Evolutionary conservation across 768 basidiomycete genomes (phyloP).

Genomic region (Cantharellus cinnabarinus): DNA sequence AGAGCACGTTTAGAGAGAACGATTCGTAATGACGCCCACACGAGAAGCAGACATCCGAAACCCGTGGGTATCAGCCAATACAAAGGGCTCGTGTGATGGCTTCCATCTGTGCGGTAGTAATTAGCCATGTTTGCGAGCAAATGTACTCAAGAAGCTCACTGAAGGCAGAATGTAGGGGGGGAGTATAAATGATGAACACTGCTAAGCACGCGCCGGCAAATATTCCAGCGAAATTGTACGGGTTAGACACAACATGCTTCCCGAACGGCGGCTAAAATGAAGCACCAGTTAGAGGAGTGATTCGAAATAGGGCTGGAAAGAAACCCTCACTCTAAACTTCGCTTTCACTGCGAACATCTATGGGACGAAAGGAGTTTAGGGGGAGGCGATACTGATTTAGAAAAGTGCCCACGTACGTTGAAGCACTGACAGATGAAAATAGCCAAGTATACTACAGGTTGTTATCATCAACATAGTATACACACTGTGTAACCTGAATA

Average conservation of each 20-base stretch:
- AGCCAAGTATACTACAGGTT: slow-evolving; percentile 29
- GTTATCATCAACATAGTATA: too few relatives aligned
- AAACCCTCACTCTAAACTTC: slow-evolving; percentile 17
- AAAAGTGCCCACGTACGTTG: slow-evolving; percentile 24
- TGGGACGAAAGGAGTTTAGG: not conserved
- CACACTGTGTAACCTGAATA: too few relatives aligned
- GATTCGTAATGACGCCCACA: slow-evolving; percentile 39
- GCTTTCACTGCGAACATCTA: slow-evolving; percentile 51
- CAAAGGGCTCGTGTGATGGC: slow-evolving; percentile 33
- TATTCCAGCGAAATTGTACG: slow-evolving; percentile 45
- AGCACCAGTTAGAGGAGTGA: not conserved
- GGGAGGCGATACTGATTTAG: not conserved
- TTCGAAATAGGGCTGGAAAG: not conserved
- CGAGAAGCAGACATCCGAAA: slow-evolving; percentile 35
- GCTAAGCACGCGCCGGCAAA: slow-evolving; percentile 38
- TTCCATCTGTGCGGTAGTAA: slow-evolving; percentile 16
- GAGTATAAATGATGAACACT: slow-evolving; percentile 49
- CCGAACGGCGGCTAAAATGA: slow-evolving; percentile 36
- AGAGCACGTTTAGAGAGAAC: slow-evolving; percentile 34
- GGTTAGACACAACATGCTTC: slow-evolving; percentile 31
- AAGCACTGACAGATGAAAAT: slow-evolving; percentile 51
- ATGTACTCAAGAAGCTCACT: slow-evolving; percentile 13
- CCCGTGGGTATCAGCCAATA: slow-evolving; percentile 49
- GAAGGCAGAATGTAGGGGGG: slow-evolving; percentile 48
- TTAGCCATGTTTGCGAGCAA: too few relatives aligned